Evolutionary conservation across 441 rosid species (phyloP).

Genomic region (Brassica balearica): DNA sequence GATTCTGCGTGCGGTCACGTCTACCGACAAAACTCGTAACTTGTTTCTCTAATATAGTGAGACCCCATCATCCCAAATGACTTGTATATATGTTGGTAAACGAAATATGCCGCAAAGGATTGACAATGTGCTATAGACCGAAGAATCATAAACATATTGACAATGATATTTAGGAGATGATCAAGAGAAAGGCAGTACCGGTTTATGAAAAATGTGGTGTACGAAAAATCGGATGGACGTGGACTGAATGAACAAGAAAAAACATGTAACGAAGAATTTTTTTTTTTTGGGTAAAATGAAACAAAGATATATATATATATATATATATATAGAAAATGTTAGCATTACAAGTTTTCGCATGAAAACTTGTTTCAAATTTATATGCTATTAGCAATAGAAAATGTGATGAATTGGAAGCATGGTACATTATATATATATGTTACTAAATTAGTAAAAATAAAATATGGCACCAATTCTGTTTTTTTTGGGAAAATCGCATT

Average conservation of each 20-base stretch:
- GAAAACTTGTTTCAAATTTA: neutral
- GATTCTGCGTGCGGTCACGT: constrained; percentile 16
- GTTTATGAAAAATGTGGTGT: neutral
- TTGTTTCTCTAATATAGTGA: constrained; percentile 18
- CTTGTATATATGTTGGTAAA: neutral
- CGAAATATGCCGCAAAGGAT: neutral
- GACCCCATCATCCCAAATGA: constrained; percentile 8
- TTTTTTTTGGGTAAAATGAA: neutral
- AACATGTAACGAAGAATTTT: too few relatives aligned
- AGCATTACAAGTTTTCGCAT: neutral
- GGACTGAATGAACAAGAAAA: neutral
- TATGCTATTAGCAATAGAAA: neutral
- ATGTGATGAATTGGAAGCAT: neutral
- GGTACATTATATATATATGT: neutral
- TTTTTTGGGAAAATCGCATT: neutral
- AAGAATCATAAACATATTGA: constrained; percentile 1
- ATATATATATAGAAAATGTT: neutral
- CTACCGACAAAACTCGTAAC: constrained; percentile 9
- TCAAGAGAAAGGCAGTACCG: neutral
- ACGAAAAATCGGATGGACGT: constrained; percentile 2
- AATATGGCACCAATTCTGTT: neutral
- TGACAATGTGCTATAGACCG: neutral
- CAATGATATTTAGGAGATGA: constrained; percentile 5
- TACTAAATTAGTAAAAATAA: neutral
- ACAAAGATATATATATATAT: neutral